phyloP scores from a whole-genome alignment of 208 protist genomes.

The Tritrichomonas foetus region DNA sequence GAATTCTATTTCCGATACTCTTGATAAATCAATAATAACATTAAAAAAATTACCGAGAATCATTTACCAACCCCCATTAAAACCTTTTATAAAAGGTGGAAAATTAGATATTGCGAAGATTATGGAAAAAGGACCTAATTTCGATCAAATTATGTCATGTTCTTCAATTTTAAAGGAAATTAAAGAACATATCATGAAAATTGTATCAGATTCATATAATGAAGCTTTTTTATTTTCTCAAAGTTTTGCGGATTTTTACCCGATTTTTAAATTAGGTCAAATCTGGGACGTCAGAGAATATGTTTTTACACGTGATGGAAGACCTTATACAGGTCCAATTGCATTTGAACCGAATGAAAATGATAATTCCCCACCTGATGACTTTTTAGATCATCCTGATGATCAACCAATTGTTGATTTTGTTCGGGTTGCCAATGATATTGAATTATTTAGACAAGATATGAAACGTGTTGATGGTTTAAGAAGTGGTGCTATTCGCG shows the following conservation, averaged over 20 bases:
- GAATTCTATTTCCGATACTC: neutral
- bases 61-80: neutral
- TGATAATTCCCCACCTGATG: neutral
- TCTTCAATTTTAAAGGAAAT: neutral
- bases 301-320: neutral
- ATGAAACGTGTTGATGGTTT: neutral
- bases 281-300: constrained; percentile 2
- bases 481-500: neutral
- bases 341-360: neutral
- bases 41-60: neutral
- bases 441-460: neutral
- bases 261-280: constrained; percentile 4
- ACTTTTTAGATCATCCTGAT: neutral
- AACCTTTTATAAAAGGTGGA: neutral
- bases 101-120: neutral
- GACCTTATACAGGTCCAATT: neutral
- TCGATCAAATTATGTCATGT: neutral
- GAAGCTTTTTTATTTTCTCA: neutral
- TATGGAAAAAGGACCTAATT: neutral
- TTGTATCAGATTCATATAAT: neutral
- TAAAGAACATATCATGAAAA: neutral
- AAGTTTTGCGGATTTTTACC: neutral
- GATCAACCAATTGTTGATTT: constrained; percentile 26
- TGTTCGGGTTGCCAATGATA: neutral
- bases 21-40: neutral